Evolutionary conservation across 2,329 filamentous ascomycete species (phyloP), one percentile per base, ranked within the genome.

Genomic region (Ophiostoma tasmaniense): DNA sequence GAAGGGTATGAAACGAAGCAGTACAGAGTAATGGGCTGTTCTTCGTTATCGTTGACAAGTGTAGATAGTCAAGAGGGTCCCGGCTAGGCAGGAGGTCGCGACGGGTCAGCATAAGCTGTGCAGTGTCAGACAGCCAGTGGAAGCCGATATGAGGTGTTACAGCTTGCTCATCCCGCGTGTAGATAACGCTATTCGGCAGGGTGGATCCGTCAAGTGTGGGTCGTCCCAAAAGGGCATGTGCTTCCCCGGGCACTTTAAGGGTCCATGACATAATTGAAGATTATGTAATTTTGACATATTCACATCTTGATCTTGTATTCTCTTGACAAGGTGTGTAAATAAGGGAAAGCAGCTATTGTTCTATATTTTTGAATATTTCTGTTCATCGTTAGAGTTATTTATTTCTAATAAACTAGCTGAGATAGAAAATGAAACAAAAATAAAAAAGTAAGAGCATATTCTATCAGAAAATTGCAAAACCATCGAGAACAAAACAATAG

Each of bases 151-250:
- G 35, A 55, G 35, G 30, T 50, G 61, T 20, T 50, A 28, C 14
- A n/a, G n/a, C 37, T 25, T 22, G 50, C 22, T 55, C 55, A 61
- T 61, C 55, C 55, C 55, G 55, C 25, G 25, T 30, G 55, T 61
- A 61, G 59, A 67, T 50, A 64, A 59, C 66, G 66, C 33, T 42
- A 64, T 65, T 30, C 30, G 64, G 64, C 61, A 68, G 62, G 64
- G 67, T 42, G 61, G 14, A n/a, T 45, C 17, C 42, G 42, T 13
- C n/a, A 62, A 22, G 35, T 37, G 25, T 62, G 35, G 17, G 65
- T 39, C 64, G 17, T 30, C 22, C 28, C 14, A 39, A n/a, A 14
- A 17, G 2, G n/a, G 13, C 17, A n/a, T 33, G 17, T 45, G 17
- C 50, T 55, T 25, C 50, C n/a, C 50, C 22, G 8, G 50, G n/a